phyloP scores from a whole-genome alignment of 176 grass and related monocot genomes.

The Lolium rigidum region DNA sequence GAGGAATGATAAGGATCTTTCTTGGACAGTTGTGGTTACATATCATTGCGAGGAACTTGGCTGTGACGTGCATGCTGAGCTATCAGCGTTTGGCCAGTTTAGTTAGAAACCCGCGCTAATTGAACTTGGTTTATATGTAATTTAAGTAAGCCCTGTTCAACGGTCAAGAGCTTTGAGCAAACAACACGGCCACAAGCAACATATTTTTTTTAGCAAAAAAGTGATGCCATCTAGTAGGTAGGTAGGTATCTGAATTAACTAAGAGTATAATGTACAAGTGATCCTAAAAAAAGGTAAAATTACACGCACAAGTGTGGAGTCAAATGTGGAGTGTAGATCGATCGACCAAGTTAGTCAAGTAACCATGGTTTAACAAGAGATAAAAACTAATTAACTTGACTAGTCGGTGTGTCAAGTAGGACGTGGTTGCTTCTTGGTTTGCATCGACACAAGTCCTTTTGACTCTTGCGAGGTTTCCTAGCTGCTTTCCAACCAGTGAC shows the following conservation, averaged over 20 bases:
- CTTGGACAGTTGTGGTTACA: slow-evolving; percentile 5
- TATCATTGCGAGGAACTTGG: slow-evolving; percentile 32
- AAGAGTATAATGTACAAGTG: neutral
- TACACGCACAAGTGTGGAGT: neutral
- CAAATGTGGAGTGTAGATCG: slow-evolving; percentile 32
- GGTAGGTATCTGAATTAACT: neutral
- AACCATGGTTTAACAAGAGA: slow-evolving; percentile 23
- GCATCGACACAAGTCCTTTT: slow-evolving; percentile 43
- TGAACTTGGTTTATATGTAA: neutral
- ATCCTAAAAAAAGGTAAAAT: slow-evolving; percentile 40
- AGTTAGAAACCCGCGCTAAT: slow-evolving; percentile 23
- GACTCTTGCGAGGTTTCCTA: slow-evolving; percentile 22
- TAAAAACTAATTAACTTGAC: slow-evolving; percentile 31
- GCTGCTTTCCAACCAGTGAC: slow-evolving; percentile 46
- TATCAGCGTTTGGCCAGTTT: slow-evolving; percentile 9
- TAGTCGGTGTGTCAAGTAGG: slow-evolving; percentile 22
- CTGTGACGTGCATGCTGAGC: slow-evolving; percentile 29
- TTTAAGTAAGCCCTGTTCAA: slow-evolving; percentile 31
- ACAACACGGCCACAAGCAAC: slow-evolving; percentile 44
- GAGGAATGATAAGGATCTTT: slow-evolving; percentile 42
- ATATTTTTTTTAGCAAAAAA: slow-evolving; percentile 17
- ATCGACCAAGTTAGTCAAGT: slow-evolving; percentile 27
- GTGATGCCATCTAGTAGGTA: slow-evolving; percentile 35
- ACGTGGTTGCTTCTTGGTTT: slow-evolving; percentile 30
- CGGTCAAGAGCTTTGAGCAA: slow-evolving; percentile 49